Conservation (phyloP, 1,284 basidiomycete species). For the Phlebopus sp. region DNA sequence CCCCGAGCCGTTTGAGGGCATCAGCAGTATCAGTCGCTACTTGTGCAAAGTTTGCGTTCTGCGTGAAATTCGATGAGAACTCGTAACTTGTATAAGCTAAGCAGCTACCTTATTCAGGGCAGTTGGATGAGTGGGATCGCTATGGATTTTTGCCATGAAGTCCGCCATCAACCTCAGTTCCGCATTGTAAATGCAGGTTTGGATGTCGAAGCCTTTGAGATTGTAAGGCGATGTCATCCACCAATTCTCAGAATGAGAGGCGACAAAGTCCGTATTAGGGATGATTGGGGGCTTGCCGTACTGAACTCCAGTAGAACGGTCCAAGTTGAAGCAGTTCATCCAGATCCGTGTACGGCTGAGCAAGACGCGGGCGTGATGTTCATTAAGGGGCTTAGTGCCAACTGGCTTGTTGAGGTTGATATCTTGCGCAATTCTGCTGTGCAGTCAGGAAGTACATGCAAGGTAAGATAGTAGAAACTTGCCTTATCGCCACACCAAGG, state of each 20-base stretch:
- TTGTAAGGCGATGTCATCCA: conserved; percentile 68
- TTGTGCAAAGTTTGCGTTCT: conserved; percentile 61
- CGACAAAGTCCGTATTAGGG: conserved; percentile 69
- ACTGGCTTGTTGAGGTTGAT: conserved; percentile 78
- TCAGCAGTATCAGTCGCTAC: conserved; percentile 70
- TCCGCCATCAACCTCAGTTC: conserved; percentile 61
- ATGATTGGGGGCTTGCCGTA: conserved; percentile 82
- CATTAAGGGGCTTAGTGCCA: conserved; percentile 64
- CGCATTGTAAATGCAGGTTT: conserved; percentile 69
- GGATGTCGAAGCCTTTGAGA: conserved; percentile 71
- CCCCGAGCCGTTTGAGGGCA: conserved; percentile 48
- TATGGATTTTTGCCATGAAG: conserved; percentile 67
- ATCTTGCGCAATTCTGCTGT: conserved; percentile 69
- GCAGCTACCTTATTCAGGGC: conserved; percentile 63
- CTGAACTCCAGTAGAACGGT: conserved; percentile 77
- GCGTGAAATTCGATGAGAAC: conserved; percentile 10
- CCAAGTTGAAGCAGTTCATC: conserved; percentile 85
- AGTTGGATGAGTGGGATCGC: conserved; percentile 68
- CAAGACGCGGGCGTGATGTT: conserved; percentile 75
- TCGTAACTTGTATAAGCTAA: background rate
- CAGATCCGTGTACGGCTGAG: conserved; percentile 85
- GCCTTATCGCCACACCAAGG: conserved; percentile 76
- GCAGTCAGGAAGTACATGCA: conserved; percentile 2
- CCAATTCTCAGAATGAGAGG: conserved; percentile 73
- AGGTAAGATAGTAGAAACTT: conserved; percentile 8